Evolutionary conservation across 441 rosid genomes (phyloP).

Genomic region (Flueggea neowawraea): DNA sequence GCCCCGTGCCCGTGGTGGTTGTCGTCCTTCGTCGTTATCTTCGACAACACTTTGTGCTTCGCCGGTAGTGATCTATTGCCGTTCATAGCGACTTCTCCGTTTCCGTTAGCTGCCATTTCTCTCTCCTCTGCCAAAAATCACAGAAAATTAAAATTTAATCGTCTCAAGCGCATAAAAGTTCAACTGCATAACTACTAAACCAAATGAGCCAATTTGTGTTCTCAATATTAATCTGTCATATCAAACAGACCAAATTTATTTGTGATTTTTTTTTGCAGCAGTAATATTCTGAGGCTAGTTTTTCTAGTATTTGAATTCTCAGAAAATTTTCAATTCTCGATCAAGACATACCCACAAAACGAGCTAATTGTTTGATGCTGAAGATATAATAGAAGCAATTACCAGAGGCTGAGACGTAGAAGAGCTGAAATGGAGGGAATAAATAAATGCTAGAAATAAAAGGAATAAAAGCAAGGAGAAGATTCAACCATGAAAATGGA

Average conservation of each 20-base stretch:
- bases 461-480: background rate
- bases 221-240: too few relatives aligned
- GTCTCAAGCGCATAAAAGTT: background rate
- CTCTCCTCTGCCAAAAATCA: slow-evolving; percentile 1
- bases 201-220: too few relatives aligned
- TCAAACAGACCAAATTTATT: too few relatives aligned
- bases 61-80: slow-evolving; percentile 21
- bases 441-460: background rate
- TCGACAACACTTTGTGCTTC: slow-evolving; percentile 30
- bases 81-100: slow-evolving; percentile 25
- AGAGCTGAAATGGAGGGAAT: background rate
- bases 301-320: too few relatives aligned
- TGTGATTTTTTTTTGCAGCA: too few relatives aligned
- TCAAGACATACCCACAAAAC: background rate
- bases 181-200: too few relatives aligned
- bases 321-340: too few relatives aligned
- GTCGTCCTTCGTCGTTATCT: slow-evolving; percentile 57
- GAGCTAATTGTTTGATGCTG: too few relatives aligned
- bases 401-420: slow-evolving; percentile 4
- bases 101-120: slow-evolving; percentile 33
- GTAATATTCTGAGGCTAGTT: too few relatives aligned
- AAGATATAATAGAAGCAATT: background rate
- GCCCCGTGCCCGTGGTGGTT: slow-evolving; percentile 42
- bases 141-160: background rate
- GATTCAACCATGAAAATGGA: slow-evolving; percentile 3